Evolutionary conservation across 2,329 filamentous ascomycete species (phyloP), one percentile per base, ranked within the genome.

Genomic region (Calonectria hawksworthii): DNA sequence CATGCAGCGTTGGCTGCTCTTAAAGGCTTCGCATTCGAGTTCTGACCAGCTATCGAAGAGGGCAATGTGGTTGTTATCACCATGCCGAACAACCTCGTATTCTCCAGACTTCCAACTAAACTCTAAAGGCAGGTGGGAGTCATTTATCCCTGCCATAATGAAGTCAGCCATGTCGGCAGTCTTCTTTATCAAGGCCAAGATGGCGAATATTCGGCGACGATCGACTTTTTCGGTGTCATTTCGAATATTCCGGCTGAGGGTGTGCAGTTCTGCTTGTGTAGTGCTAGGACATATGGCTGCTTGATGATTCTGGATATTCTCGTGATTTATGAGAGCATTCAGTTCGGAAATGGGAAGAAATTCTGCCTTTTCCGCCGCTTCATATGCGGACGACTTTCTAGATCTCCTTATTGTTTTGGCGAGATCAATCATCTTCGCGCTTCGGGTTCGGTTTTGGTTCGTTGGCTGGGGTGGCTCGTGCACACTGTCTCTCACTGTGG

Each of bases 91-190:
- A n/a, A 36, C 67, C 32, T 50, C 59, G 28, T 38, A 26, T 51
- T 23, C 59, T 26, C 56, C 44, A 30, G 6, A 30, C 4, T 14
- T 18, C 11, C 50, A 56, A 36, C 4, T 13, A n/a, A 36, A 26
- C 5, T 69, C 23, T 16, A 75, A 61, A 5, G 73, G 73, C 5
- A 75, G 70, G 14, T 70, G 18, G 18, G 44, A 26, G 13, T 75
- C 73, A 4, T 61, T 41, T n/a, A 75, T 54, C 6, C n/a, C 44
- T 16, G 68, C 70, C 1, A 18, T 9, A 30, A 75, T 73, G 23
- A 75, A 75, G 41, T 69, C 41, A 1, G 30, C 26, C 3, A 69
- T 75, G 8, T 8, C 10, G 16, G 32, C 30, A 8, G 68, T 28
- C 47, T 70, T 66, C 1, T 50, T 65, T 14, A 73, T 63, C 4